Evolutionary conservation across 805 yeast genomes (phyloP).

Genomic region (Grigorovia jiainica): DNA sequence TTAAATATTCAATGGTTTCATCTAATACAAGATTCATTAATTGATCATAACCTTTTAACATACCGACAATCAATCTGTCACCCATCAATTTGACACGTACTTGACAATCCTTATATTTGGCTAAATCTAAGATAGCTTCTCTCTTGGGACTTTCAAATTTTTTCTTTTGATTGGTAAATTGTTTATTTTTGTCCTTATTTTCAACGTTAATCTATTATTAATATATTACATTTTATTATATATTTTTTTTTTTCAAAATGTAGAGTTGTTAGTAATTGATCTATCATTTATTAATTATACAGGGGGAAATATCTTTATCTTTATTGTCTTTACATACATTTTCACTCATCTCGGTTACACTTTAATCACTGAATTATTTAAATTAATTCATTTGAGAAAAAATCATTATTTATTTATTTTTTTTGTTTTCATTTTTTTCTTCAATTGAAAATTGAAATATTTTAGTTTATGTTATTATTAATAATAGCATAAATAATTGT

Average conservation of each 20-base stretch:
- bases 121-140: slow-evolving; percentile 79
- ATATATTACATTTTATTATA: too few species aligned
- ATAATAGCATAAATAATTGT: too few species aligned
- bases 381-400: too few species aligned
- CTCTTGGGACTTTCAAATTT: slow-evolving; percentile 71
- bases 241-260: too few species aligned
- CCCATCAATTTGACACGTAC: slow-evolving; percentile 76
- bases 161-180: slow-evolving; percentile 20
- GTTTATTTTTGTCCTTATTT: not conserved
- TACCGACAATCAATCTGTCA: slow-evolving; percentile 77
- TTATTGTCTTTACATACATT: too few species aligned
- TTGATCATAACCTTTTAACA: slow-evolving; percentile 75
- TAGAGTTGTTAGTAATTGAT: not conserved
- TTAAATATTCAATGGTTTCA: slow-evolving; percentile 50
- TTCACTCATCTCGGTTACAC: too few species aligned
- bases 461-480: too few species aligned
- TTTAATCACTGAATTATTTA: too few species aligned
- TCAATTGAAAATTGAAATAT: too few species aligned
- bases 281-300: not conserved
- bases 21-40: slow-evolving; percentile 72
- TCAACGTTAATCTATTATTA: not conserved
- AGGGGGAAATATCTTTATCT: too few species aligned
- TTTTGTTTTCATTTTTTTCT: too few species aligned
- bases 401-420: too few species aligned
- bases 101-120: slow-evolving; percentile 61